phyloP scores from a whole-genome alignment of 108 stramenopile genomes.

The Pseudonitzschia multistriata region DNA sequence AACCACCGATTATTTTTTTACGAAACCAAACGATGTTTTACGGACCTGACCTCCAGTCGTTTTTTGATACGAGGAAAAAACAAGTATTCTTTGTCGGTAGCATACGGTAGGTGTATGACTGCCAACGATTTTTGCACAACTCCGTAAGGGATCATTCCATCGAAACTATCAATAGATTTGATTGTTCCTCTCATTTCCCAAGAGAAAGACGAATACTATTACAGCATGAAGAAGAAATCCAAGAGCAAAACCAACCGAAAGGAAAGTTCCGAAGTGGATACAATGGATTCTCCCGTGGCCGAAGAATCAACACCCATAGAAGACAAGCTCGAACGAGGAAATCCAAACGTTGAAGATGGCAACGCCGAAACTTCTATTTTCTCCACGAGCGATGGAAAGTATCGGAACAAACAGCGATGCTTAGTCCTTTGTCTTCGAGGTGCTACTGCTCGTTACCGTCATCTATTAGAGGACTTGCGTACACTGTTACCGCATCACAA shows the following conservation, averaged over 20 bases:
- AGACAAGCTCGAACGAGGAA: not conserved
- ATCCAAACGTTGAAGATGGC: not conserved
- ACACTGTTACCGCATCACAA: conserved; percentile 96
- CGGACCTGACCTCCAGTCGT: no score
- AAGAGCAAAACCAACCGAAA: not conserved
- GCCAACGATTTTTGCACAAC: no score
- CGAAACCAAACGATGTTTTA: no score
- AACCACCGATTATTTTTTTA: not conserved
- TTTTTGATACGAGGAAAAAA: no score
- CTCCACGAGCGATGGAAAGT: conserved; percentile 62
- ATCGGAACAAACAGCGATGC: conserved; percentile 96
- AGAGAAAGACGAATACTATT: not conserved
- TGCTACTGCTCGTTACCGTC: conserved; percentile 94
- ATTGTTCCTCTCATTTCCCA: not conserved
- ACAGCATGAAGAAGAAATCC: not conserved
- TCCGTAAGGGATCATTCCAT: no score
- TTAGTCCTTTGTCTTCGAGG: conserved; percentile 94
- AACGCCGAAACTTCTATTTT: not conserved
- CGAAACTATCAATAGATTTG: not conserved
- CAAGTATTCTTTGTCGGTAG: no score
- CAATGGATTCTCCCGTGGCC: not conserved
- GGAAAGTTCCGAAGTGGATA: not conserved
- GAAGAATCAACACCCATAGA: not conserved
- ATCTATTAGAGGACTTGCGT: conserved; percentile 95
- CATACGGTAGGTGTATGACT: no score